Evolutionary conservation across 495 filamentous ascomycete species (phyloP).

Genomic region (Tricharina praecox): DNA sequence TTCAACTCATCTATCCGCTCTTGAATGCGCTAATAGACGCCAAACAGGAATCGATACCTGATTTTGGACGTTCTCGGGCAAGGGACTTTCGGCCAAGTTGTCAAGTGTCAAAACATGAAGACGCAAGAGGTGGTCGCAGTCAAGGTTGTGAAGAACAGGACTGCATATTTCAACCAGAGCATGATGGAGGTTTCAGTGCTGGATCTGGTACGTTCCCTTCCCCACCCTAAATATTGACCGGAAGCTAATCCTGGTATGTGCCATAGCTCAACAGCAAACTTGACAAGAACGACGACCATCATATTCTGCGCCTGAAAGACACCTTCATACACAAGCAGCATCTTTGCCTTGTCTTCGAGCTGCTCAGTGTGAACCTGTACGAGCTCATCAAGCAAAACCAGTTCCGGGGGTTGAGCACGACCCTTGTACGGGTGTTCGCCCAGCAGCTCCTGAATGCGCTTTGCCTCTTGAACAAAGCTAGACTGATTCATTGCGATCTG

Average conservation of each 20-base stretch:
- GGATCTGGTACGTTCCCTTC: constrained; percentile 52
- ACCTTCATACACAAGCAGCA: constrained; percentile 98
- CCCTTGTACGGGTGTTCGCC: constrained; percentile 92
- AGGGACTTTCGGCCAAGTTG: constrained; percentile 98
- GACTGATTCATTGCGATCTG: constrained; percentile 93
- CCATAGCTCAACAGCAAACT: constrained; percentile 84
- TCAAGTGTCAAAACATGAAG: constrained; percentile 97
- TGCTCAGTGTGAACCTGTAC: constrained; percentile 95
- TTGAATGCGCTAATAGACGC: constrained; percentile 1
- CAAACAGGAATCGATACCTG: constrained; percentile 73
- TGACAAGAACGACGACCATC: constrained; percentile 98
- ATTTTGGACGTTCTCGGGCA: constrained; percentile 97
- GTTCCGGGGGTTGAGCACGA: constrained; percentile 93
- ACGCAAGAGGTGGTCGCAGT: constrained; percentile 97
- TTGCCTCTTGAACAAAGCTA: constrained; percentile 85
- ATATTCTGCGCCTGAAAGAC: constrained; percentile 86
- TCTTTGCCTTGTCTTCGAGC: constrained; percentile 91
- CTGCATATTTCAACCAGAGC: constrained; percentile 98
- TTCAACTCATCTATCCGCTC: too few relatives aligned
- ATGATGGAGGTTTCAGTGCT: constrained; percentile 99
- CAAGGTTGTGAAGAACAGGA: constrained; percentile 98
- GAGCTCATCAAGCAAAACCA: constrained; percentile 99
- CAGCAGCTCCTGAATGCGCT: constrained; percentile 90
- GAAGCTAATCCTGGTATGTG: constrained; percentile 25
- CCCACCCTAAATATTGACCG: not conserved